Evolutionary conservation across 2,329 filamentous ascomycete genomes (phyloP).

Genomic region (Ceratocystis papillata): DNA sequence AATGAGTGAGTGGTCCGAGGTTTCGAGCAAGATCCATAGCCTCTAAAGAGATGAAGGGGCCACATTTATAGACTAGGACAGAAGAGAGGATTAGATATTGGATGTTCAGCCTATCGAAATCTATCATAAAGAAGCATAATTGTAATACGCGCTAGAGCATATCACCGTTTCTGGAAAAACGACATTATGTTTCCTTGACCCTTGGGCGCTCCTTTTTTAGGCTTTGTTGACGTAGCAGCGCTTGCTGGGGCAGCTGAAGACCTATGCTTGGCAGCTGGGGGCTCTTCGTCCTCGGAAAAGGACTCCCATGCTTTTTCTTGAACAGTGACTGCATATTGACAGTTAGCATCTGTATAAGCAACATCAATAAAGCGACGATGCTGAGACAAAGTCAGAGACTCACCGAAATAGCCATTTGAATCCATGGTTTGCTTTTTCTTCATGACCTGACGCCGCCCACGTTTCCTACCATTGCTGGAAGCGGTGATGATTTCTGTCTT

Average conservation of each 20-base stretch:
- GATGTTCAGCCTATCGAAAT: background rate
- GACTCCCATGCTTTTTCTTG: constrained; percentile 82
- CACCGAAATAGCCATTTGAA: constrained; percentile 81
- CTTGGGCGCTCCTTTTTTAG: constrained; percentile 49
- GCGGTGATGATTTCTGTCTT: constrained; percentile 45
- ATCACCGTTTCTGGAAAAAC: constrained; percentile 74
- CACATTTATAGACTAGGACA: constrained; percentile 29
- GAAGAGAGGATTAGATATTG: background rate
- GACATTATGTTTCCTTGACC: constrained; percentile 79
- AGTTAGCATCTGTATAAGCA: constrained; percentile 16
- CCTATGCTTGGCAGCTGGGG: constrained; percentile 43
- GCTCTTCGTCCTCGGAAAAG: constrained; percentile 76
- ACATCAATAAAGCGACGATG: background rate
- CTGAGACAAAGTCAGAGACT: constrained; percentile 29
- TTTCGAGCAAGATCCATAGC: constrained; percentile 46
- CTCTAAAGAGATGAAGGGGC: constrained; percentile 28
- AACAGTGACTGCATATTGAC: constrained; percentile 56
- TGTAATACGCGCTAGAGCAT: background rate
- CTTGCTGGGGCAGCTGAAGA: constrained; percentile 34
- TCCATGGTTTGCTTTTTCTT: constrained; percentile 82
- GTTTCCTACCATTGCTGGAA: constrained; percentile 49
- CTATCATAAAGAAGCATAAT: background rate
- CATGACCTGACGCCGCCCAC: constrained; percentile 69
- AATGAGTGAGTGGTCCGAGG: constrained; percentile 67
- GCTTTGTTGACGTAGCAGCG: constrained; percentile 39